Base-by-base conservation (phyloP, 192 early-diverging fungal species). In the Coemansia sp. region DNA sequence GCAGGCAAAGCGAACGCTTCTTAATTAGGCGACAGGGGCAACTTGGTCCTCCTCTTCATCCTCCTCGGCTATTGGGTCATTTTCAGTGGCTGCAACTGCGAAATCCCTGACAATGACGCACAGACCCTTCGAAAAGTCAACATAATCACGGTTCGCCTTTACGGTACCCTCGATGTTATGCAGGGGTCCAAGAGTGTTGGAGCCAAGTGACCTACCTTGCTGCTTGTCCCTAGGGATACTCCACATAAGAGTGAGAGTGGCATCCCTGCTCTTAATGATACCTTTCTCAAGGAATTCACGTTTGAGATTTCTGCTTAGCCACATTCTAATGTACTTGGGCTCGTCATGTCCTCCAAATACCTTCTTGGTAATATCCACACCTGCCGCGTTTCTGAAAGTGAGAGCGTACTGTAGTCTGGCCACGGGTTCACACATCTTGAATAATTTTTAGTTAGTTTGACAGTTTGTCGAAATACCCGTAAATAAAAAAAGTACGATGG, bases 231-330 rank as follows among this genome's bases (percentile, higher is more conserved):
- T 59, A 15, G 57, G 57, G 9, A 36, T 59, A 21, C 10, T 36
- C 57, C 57, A 59, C 17, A 36, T 36, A 6, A 59, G 57, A 59
- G 57, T 59, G 32, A 59, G 32, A 4, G 57, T 59, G 17, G 57
- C 34, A 36, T 59, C 32, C 57, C 37, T 36, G n/a, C 32, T 59
- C 32, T 59, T 59, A 25, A 59, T 59, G 32, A 59, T 59, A n/a
- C 32, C 32, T 9, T 32, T 36, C 31, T 36, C 32, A 8, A 36
- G 14, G 29, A 59, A 36, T 59, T 59, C 57, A n/a, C 57, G 57
- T 17, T 59, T 59, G 32, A 59, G 15, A 36, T 59, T 59, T 9
- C 57, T 32, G 57, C 57, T 34, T 19, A 59, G n/a, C 57, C 57
- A 59, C 14, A 59, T 0, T n/a, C 31, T 32, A 59, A 59, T 59